Evolutionary conservation across 495 filamentous ascomycete species (phyloP), one percentile per base, ranked within the genome.

Genomic region (Penicillium ucsense): DNA sequence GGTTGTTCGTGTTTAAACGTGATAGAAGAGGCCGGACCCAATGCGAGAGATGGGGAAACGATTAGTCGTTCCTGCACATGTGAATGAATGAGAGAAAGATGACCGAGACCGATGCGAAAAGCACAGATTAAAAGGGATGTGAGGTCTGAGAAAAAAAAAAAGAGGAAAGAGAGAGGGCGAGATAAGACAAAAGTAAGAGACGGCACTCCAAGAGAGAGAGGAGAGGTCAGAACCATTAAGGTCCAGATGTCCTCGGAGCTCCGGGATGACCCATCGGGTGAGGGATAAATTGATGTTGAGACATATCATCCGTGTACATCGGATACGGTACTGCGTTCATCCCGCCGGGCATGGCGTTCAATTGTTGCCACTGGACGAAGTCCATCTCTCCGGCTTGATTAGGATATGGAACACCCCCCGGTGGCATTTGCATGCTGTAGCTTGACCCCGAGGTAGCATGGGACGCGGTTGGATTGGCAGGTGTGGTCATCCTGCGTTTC

Each of bases 401-500:
- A 6, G 63, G 57, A 46, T 70, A 73, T 1, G 65, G 60, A 1
- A 71, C 61, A 1, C 64, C 51, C 1, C 66, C 60, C 10, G 60
- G 55, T 0, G 61, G 49, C 2, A 53, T 47, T 35, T 68, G 68
- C 47, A 70, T 60, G 8, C 57, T 56, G 3, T 63, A 52, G 0
- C 51, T 46, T 1, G 66, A 45, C 6, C 35, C 47, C 20, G 65
- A 52, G 7, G 68, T 58, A 44, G 59, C 60, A 20, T 66, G 64
- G 32, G 63, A 47, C 20, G 57, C 53, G 33, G 57, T 51, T 0
- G 53, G 38, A 30, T 71, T 64, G 9, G 64, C 59, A 3, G 70
- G 70, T 31, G 64, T 72, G n/a, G 68, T 71, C 62, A 73, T 67
- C 42, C 68, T 55, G 12, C 66, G 61, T 47, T 72, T 72, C 31